Evolutionary conservation across 1,284 basidiomycete genomes (phyloP), one percentile per base, ranked within the genome.

Genomic region (Trametes pubescens): DNA sequence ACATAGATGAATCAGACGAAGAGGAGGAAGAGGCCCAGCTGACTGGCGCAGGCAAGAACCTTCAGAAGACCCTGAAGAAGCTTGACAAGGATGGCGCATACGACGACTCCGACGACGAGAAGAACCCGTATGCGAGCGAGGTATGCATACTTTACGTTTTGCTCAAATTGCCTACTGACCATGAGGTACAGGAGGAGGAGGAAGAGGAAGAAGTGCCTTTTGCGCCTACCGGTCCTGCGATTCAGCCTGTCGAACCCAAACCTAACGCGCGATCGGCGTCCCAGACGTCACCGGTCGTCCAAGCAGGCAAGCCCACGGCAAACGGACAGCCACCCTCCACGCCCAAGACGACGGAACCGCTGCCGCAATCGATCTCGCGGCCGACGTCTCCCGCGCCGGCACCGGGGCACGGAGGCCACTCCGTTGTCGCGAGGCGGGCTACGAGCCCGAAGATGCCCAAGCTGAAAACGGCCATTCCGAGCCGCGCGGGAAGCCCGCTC

Each of bases 101-200:
- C 68, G 92, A 92, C n/a, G 92, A 92, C n/a, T 89, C 86, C 61
- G 92, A 94, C 62, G 91, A 93, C 37, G 90, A 93, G 54, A 83
- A 85, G 70, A 92, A 94, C 73, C 92, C 92, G 7, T 94, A 94
- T 73, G 90, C 88, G 0, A 90, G 86, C 72, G 90, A 88, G 69
- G 92, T 87, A 75, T 74, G 88, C 80, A 48, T 29, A 43, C 53
- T 29, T 53, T 48, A 55, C 24, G 38, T 3, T 14, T 21, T n/a
- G 10, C 34, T 7, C 55, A n/a, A 21, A 35, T 6, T 34, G 47
- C 38, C 54, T n/a, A 37, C 48, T 21, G 22, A 21, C 16, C 43
- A 22, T 8, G 37, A 18, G 29, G 8, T 32, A 43, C 44, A 37
- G 73, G 76, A 86, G 78, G 85, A 89, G 67, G 89, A 91, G 65